Evolutionary conservation across 345 rosid genomes (phyloP).

Genomic region (Garcia nutans): DNA sequence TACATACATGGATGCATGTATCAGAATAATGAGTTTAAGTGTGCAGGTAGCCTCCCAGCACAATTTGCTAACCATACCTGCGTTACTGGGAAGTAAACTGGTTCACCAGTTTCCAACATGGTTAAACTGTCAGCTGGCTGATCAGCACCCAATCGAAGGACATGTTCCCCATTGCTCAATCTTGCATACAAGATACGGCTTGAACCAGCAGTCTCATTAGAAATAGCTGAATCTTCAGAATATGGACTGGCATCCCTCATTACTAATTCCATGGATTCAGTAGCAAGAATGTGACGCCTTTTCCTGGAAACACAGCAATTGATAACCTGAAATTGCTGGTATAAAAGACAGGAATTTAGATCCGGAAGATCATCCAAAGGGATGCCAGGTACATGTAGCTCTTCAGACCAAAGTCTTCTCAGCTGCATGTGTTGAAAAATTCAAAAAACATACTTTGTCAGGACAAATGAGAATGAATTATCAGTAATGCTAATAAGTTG

Average conservation of each 20-base stretch:
- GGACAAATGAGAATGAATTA: constrained; percentile 12
- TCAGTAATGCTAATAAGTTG: constrained; percentile 1
- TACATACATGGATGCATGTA: constrained; percentile 31
- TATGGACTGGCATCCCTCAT: constrained; percentile 53
- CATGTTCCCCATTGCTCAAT: constrained; percentile 63
- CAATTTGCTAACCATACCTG: constrained; percentile 57
- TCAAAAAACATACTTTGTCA: constrained; percentile 20
- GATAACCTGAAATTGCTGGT: constrained; percentile 86
- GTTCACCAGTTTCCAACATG: constrained; percentile 94
- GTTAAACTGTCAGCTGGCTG: constrained; percentile 51
- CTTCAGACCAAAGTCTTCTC: constrained; percentile 76
- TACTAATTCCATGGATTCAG: constrained; percentile 65
- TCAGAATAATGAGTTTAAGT: constrained; percentile 16
- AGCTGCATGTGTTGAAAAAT: constrained; percentile 50
- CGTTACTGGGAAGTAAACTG: constrained; percentile 71
- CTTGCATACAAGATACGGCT: constrained; percentile 54
- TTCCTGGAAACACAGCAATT: constrained; percentile 89
- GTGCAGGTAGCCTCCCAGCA: constrained; percentile 12
- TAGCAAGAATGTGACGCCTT: constrained; percentile 50
- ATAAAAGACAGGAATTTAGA: constrained; percentile 75
- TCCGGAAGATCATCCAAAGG: constrained; percentile 74
- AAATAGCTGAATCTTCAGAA: constrained; percentile 40
- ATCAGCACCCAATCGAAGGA: constrained; percentile 70
- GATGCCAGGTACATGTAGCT: constrained; percentile 71
- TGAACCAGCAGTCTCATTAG: constrained; percentile 26